Evolutionary conservation across 1,284 basidiomycete genomes (phyloP), one percentile per base, ranked within the genome.

Genomic region (Fomitopsis schrenkii): DNA sequence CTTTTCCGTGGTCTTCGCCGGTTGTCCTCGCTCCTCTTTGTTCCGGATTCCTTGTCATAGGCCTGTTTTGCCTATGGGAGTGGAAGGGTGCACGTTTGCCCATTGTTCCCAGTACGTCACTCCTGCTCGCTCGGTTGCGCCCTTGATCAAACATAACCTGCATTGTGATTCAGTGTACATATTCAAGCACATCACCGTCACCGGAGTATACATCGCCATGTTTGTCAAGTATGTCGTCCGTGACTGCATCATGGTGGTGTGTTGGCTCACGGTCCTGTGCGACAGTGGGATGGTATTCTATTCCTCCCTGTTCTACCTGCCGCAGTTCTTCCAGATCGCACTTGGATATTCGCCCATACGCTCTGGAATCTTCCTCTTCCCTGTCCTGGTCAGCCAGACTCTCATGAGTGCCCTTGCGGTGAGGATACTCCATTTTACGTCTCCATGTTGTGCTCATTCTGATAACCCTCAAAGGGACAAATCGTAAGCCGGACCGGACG

Each of bases 271-370:
- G 9, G 14, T 40, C 38, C 44, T 57, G 22, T 22, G 22, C 6
- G 6, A 22, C 63, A 83, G 81, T 55, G 81, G 85, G 9, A 83
- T 86, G 65, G 78, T 86, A 10, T 86, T 87, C 72, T 86, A 82
- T 71, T 84, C 81, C 4, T 77, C 83, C 2, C 66, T 87, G 12
- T 88, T 83, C 67, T 87, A 90, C 67, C 79, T 92, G 0, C 90
- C 90, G 0, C 87, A 90, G 63, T 93, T 85, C 71, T 89, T 90
- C 71, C 90, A 93, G 73, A 82, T 91, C 3, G 87, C 83, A 3
- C 75, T 87, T 19, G 86, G 84, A 2, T 87, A 80, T 64, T 80
- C 82, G 9, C 83, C 89, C 0, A 83, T 90, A 44, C 81, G 81
- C 19, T 79, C 79, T 6, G 88, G 87, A 2, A 76, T 87, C 6